Percentiles rank a stretch among this genome's conserved stretches.
Evolutionary conservation across 2,329 filamentous ascomycete species (phyloP).

Genomic region (Microdochium paspali): DNA sequence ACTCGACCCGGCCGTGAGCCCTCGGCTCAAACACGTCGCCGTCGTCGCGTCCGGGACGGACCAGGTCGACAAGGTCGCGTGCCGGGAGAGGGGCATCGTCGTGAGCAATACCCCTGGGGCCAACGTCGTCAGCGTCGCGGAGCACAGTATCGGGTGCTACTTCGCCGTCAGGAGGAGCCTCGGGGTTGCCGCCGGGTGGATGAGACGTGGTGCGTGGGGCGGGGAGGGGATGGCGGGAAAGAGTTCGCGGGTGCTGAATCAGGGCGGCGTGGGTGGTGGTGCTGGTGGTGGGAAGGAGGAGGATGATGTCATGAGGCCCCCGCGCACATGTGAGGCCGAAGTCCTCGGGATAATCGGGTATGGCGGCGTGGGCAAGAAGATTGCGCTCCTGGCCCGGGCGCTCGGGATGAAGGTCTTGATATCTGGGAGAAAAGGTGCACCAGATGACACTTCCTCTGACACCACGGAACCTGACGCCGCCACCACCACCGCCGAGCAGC

Average conservation of each 20-base stretch:
- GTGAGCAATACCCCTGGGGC: constrained; percentile 27
- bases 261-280: not conserved
- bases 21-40: constrained; percentile 21
- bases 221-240: constrained; percentile 12
- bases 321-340: constrained; percentile 14
- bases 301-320: constrained; percentile 12
- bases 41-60: constrained; percentile 27
- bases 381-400: constrained; percentile 9
- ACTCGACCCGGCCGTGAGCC: constrained; percentile 13
- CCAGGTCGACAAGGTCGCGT: constrained; percentile 23
- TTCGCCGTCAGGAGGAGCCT: constrained; percentile 25
- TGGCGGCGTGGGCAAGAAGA: constrained; percentile 15
- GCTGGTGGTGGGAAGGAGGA: not conserved
- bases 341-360: constrained; percentile 19
- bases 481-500: not conserved
- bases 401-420: constrained; percentile 18
- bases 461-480: not conserved
- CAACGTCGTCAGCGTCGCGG: constrained; percentile 24
- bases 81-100: constrained; percentile 18
- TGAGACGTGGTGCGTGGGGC: constrained; percentile 16
- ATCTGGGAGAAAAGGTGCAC: constrained; percentile 15
- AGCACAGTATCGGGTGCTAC: constrained; percentile 40
- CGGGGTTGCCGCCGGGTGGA: constrained; percentile 17
- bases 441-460: not conserved
- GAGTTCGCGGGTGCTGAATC: constrained; percentile 4